Percentiles rank a stretch among this genome's conserved stretches.
phyloP scores from a whole-genome alignment of 208 protist species.

The Acanthamoeba culbertsoni region DNA sequence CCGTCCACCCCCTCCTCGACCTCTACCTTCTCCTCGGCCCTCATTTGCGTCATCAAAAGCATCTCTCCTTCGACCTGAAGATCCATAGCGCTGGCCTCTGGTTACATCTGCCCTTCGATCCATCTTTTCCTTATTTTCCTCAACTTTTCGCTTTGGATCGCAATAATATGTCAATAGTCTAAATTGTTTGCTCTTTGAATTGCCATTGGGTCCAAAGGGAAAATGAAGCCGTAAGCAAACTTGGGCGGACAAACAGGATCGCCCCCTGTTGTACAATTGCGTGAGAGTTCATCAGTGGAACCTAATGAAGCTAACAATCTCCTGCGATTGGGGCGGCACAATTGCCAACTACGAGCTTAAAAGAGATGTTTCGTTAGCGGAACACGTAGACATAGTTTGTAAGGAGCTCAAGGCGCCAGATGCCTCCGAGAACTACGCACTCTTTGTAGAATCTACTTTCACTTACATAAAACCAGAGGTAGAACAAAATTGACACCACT shows the following conservation, averaged over 20 bases:
- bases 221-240: too few species aligned
- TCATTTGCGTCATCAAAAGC: background rate
- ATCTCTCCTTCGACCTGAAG: background rate
- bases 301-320: background rate
- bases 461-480: constrained; percentile 5
- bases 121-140: background rate
- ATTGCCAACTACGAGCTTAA: background rate
- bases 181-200: background rate
- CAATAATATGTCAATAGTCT: background rate
- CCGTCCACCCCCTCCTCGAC: background rate
- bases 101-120: background rate
- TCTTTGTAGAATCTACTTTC: background rate
- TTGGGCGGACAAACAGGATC: too few species aligned
- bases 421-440: background rate
- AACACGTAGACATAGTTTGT: background rate
- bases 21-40: background rate
- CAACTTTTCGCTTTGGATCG: background rate
- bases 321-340: constrained; percentile 15
- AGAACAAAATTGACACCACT: background rate
- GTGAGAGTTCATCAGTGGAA: too few species aligned
- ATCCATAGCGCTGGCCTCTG: background rate
- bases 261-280: too few species aligned
- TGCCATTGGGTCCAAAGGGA: too few species aligned
- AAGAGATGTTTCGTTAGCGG: background rate
- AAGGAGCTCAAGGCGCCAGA: background rate